Percentiles rank a stretch among this genome's conserved stretches.
Evolutionary conservation across 805 yeast genomes (phyloP).

Genomic region (Metschnikowia noctiluminum): DNA sequence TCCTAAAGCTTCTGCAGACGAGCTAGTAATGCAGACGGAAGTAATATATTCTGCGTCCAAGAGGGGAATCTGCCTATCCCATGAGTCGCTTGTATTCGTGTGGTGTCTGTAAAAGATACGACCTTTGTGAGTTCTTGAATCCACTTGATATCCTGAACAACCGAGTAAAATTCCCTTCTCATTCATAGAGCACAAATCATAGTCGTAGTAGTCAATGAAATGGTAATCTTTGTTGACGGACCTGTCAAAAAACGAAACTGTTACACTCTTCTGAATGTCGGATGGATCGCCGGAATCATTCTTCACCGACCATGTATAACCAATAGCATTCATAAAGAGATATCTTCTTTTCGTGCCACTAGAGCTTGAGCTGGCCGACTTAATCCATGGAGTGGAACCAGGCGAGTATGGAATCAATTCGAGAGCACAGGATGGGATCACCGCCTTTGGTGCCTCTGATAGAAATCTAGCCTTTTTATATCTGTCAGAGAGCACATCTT

Average conservation of each 20-base stretch:
- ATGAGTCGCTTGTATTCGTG: constrained; percentile 54
- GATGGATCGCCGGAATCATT: constrained; percentile 14
- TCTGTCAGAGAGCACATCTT: constrained; percentile 12
- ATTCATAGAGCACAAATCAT: constrained; percentile 73
- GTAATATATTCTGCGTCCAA: constrained; percentile 59
- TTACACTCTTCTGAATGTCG: constrained; percentile 58
- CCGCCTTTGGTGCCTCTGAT: background rate
- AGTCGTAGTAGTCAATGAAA: constrained; percentile 70
- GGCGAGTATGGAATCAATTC: constrained; percentile 63
- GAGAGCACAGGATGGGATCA: background rate
- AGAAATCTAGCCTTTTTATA: constrained; percentile 11
- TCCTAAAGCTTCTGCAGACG: constrained; percentile 15
- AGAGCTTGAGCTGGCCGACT: constrained; percentile 31
- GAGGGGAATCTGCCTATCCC: constrained; percentile 66
- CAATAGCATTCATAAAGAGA: constrained; percentile 73
- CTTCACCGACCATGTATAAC: constrained; percentile 77
- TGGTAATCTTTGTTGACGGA: constrained; percentile 75
- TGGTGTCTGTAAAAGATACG: constrained; percentile 69
- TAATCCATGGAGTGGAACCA: constrained; percentile 81
- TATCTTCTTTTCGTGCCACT: constrained; percentile 51
- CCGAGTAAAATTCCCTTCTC: constrained; percentile 64
- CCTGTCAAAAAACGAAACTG: constrained; percentile 83
- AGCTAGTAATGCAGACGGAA: constrained; percentile 55
- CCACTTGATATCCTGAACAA: constrained; percentile 26
- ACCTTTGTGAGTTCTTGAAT: constrained; percentile 23